These are phyloP conservation scores for Gloeostereum incarnatum DNA, from an alignment of 768 basidiomycete species.

Conservation along the genomic window DNA sequence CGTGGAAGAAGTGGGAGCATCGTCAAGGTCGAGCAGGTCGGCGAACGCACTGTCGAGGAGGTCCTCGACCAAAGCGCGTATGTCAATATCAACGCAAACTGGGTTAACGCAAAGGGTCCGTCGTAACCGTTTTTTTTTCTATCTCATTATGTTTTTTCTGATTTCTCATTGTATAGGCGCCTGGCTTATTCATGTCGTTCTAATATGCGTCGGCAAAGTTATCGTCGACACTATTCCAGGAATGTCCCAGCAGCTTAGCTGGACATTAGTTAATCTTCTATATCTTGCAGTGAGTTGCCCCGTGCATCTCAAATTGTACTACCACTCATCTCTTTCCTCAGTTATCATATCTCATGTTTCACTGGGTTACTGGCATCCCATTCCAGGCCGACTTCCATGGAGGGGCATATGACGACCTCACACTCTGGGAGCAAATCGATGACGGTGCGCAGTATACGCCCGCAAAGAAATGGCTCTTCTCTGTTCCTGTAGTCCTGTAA, in stretches of 20 bases:
- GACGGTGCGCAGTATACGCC: slow-evolving; percentile 98
- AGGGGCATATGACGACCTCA: slow-evolving; percentile 95
- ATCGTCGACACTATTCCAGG: slow-evolving; percentile 91
- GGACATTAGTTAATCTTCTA: slow-evolving; percentile 87
- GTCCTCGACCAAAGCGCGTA: slow-evolving; percentile 73
- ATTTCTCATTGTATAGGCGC: slow-evolving; percentile 70
- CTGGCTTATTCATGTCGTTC: slow-evolving; percentile 94
- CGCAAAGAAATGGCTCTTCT: slow-evolving; percentile 93
- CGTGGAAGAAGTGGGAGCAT: slow-evolving; percentile 63
- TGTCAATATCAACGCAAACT: slow-evolving; percentile 81
- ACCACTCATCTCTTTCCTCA: slow-evolving; percentile 18
- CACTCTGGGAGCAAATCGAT: slow-evolving; percentile 99
- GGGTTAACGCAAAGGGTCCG: slow-evolving; percentile 89
- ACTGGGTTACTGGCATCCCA: slow-evolving; percentile 95
- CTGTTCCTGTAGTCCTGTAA: slow-evolving; percentile 83
- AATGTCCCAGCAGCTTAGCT: slow-evolving; percentile 89
- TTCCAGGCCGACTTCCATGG: slow-evolving; percentile 83
- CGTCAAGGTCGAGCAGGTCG: slow-evolving; percentile 81
- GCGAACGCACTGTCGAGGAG: slow-evolving; percentile 63
- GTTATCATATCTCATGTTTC: slow-evolving; percentile 98
- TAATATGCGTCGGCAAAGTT: slow-evolving; percentile 86
- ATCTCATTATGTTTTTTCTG: neutral
- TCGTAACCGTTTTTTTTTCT: slow-evolving; percentile 6
- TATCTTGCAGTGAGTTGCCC: slow-evolving; percentile 76
- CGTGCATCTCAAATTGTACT: neutral